phyloP scores from a whole-genome alignment of 139 green algal species.

The Penium margaritaceum region DNA sequence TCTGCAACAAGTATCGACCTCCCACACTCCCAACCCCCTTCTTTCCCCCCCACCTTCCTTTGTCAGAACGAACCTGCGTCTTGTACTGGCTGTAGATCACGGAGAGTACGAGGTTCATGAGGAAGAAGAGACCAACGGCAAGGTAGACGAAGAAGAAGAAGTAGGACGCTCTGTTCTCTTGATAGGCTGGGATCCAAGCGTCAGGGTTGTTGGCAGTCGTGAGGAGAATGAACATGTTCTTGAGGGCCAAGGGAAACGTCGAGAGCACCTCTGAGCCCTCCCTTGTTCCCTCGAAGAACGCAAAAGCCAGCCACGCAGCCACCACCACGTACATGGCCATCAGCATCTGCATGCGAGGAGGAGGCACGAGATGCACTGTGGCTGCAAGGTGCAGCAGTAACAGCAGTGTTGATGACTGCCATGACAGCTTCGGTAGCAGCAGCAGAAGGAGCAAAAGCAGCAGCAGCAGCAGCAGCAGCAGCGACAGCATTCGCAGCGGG shows the following conservation, averaged over 20 bases:
- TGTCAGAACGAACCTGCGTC: no score
- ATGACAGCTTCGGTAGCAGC: no score
- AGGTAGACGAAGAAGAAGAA: constrained; percentile 5
- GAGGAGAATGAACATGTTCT: constrained; percentile 1
- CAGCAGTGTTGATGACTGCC: no score
- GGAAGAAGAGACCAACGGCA: neutral
- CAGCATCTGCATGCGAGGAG: neutral
- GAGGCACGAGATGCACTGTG: neutral
- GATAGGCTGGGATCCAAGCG: neutral
- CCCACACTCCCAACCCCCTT: no score
- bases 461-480: no score
- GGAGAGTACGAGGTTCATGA: constrained; percentile 10
- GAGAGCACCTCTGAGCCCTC: neutral
- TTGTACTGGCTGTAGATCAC: constrained; percentile 2
- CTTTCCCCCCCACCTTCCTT: no score
- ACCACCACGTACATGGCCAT: neutral
- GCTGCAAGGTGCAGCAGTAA: no score
- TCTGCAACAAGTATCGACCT: no score
- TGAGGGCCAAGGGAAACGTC: neutral
- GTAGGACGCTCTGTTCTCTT: neutral
- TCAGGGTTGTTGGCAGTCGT: constrained; percentile 7
- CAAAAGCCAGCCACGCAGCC: neutral
- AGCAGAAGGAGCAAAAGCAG: no score
- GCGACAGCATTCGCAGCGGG: no score
- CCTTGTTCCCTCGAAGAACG: neutral